These are phyloP conservation scores for Blastocystis sp. DNA, from an alignment of 352 stramenopile genomes.

Conservation along the genomic window DNA sequence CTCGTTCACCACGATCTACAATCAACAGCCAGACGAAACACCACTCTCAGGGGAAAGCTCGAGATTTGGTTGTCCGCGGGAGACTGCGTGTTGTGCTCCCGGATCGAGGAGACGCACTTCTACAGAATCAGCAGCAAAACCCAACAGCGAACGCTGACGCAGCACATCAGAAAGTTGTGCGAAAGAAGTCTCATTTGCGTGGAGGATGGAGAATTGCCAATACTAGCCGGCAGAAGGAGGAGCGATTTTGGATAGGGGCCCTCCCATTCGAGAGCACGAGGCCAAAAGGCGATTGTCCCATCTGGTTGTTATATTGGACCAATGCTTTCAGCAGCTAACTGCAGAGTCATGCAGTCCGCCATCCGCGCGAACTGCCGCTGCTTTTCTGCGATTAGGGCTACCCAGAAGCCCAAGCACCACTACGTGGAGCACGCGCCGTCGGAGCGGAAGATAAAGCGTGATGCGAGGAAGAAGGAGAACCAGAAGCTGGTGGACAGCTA, in stretches of 20 bases:
- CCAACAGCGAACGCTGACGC: conserved; percentile 73
- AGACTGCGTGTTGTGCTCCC: conserved; percentile 82
- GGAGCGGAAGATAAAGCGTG: conserved; percentile 42
- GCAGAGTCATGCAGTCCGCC: too few relatives aligned
- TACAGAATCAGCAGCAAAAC: neutral
- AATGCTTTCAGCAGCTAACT: too few relatives aligned
- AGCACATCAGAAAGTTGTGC: conserved; percentile 86
- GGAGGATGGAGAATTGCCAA: conserved; percentile 73
- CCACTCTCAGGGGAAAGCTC: conserved; percentile 53
- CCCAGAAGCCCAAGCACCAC: conserved; percentile 2
- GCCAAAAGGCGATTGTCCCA: too few relatives aligned
- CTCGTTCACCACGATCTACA: conserved; percentile 72
- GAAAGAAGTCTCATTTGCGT: conserved; percentile 79
- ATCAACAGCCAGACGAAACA: neutral
- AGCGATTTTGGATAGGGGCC: neutral
- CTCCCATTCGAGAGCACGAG: too few relatives aligned
- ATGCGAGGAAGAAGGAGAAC: conserved; percentile 25
- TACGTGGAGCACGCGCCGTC: conserved; percentile 28
- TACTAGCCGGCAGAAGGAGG: neutral
- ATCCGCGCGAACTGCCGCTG: neutral
- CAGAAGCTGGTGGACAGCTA: conserved; percentile 4
- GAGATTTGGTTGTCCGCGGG: conserved; percentile 75
- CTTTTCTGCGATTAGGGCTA: conserved; percentile 16
- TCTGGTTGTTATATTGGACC: too few relatives aligned
- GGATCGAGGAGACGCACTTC: conserved; percentile 72